phyloP scores from a whole-genome alignment of 495 filamentous ascomycete species.

The Sphaerosporella brunnea region DNA sequence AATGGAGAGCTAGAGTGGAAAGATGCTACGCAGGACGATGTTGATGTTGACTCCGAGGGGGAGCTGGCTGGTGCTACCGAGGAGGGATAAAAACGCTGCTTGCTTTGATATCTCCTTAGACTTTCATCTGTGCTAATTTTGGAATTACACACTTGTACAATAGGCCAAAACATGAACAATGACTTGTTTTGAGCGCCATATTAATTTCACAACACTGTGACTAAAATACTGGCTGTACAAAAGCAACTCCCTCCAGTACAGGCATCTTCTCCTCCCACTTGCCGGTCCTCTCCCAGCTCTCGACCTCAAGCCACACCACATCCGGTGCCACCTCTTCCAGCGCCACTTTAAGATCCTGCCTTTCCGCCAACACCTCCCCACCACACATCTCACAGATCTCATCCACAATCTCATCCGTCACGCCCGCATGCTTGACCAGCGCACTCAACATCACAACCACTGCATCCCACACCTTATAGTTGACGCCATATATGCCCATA shows the following conservation, averaged over 20 bases:
- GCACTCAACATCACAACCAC: constrained; percentile 36
- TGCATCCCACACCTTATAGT: constrained; percentile 41
- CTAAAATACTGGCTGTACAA: constrained; percentile 4
- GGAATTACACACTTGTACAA: no score
- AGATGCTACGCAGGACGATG: no score
- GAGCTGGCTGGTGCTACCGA: no score
- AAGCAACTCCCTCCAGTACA: background rate
- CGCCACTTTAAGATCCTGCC: constrained; percentile 34
- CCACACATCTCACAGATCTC: constrained; percentile 44
- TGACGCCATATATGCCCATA: constrained; percentile 37
- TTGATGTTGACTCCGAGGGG: no score
- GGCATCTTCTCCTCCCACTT: constrained; percentile 9
- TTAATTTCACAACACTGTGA: no score
- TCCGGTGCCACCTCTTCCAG: constrained; percentile 47
- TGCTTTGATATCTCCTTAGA: no score
- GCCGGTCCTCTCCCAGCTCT: constrained; percentile 3
- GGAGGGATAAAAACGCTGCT: no score
- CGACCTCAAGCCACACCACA: constrained; percentile 49
- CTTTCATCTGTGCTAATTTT: no score
- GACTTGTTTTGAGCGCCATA: no score
- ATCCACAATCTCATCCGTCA: constrained; percentile 49
- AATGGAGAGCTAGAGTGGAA: no score
- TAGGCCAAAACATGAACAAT: no score
- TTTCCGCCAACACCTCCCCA: constrained; percentile 32
- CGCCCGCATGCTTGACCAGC: constrained; percentile 37